Evolutionary conservation across 192 early-diverging fungal genomes (phyloP), one percentile per base, ranked within the genome.

Genomic region (Irineochytrium annulatum): DNA sequence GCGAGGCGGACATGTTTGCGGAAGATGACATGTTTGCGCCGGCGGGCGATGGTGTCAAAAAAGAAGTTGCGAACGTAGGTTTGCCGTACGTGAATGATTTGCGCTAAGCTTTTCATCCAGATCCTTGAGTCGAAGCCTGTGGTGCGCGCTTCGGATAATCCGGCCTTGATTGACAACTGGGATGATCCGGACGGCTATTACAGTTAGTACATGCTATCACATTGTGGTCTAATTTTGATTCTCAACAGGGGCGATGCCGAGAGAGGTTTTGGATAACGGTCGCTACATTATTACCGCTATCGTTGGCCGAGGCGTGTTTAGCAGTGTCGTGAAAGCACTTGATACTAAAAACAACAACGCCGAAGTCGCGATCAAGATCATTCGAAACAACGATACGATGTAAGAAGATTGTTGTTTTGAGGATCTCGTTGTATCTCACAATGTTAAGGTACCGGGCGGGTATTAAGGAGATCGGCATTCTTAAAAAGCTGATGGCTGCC

Each of bases 161-260:
- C 77, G 19, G 69, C 76, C 5, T 68, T 91, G 0, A 74, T 80
- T 31, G 95, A 96, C 61, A 95, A 91, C 59, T 95, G 89, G 90
- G 95, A 98, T 70, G 96, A 99, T 63, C 78, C 85, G 8, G 96
- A 99, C 57, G 96, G 96, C 30, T 99, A 99, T 81, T 99, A 97
- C 70, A 84, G 92, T 85, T 81, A 71, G 88, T 78, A n/a, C 8
- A n/a, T 55, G 24, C 41, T 61, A 48, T 33, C 31, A 24, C 11
- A 61, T 34, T 61, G 19, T 19, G n/a, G 11, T 14, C 16, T 30
- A 13, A 8, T 37, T 56, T 56, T 43, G n/a, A 49, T 17, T 60
- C 27, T 32, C 17, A 17, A 1, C 31, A 76, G 74, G 87, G 71
- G 80, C 86, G 39, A 83, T 92, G 43, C 77, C 92, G 30, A 93